These are phyloP conservation scores for Bifiguratus adelaidae DNA, from an alignment of 192 early-diverging fungal genomes.

Conservation along the genomic window DNA sequence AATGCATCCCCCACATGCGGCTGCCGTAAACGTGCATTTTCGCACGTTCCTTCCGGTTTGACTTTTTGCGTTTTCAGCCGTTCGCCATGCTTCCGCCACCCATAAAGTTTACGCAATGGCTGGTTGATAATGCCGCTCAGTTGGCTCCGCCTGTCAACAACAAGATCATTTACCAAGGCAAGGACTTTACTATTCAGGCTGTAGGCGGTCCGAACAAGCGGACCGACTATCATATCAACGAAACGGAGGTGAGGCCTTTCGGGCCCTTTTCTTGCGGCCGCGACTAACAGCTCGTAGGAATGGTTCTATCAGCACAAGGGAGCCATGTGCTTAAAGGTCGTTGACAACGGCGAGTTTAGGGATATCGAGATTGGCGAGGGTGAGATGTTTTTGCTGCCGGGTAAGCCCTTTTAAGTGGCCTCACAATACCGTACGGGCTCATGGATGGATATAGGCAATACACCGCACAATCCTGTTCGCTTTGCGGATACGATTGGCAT, in stretches of 20 bases:
- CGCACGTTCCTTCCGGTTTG: no score
- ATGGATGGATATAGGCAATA: conserved; percentile 40
- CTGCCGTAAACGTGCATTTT: no score
- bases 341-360: conserved; percentile 62
- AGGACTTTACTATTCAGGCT: conserved; percentile 86
- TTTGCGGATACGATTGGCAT: conserved; percentile 91
- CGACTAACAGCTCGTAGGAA: conserved; percentile 36
- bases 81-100: conserved; percentile 48
- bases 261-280: no score
- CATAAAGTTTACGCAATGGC: conserved; percentile 87
- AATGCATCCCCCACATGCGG: no score
- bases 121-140: conserved; percentile 67
- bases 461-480: conserved; percentile 92
- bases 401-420: conserved; percentile 22
- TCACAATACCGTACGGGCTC: background rate
- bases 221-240: conserved; percentile 96
- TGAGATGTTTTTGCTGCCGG: conserved; percentile 92
- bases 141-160: conserved; percentile 95
- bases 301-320: conserved; percentile 97
- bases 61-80: no score
- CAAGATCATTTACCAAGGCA: conserved; percentile 69
- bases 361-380: conserved; percentile 87
- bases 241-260: conserved; percentile 95
- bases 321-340: conserved; percentile 86
- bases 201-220: conserved; percentile 91